Evolutionary conservation across 306 rosid species (phyloP), one percentile per base, ranked within the genome.

Genomic region (Geum urbanum): DNA sequence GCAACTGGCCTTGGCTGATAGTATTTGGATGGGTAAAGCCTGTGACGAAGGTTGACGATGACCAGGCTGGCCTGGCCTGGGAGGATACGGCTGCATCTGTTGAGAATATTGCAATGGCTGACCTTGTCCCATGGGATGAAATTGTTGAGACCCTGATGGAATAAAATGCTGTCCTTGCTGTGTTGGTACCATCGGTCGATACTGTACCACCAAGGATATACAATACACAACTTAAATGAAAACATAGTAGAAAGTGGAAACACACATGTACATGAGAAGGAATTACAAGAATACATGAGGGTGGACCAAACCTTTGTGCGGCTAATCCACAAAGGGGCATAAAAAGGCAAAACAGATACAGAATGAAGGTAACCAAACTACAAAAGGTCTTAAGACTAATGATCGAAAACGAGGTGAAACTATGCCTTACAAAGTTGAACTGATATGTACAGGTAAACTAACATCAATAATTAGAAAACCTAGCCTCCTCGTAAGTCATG

Each of bases 61-160:
- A 73, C 84, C 80, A 7, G 91, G 89, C 67, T 83, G 96, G 76
- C 80, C 76, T 70, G 91, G 99, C 77, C 96, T 87, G 60, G 81
- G 80, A 71, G 84, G 71, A 72, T 88, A 83, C 77, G 88, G 97
- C 78, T 83, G 96, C 95, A 88, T 83, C 51, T 86, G 84, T 82
- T 92, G 98, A 70, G 96, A 83, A 82, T 77, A 94, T 72, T 88
- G 97, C 77, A 83, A 71, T 35, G 84, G 95, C 82, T 87, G 97
- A 76, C 86, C 84, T 81, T 87, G 96, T 56, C 96, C 96, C 55
- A 77, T 80, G 46, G 74, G 89, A 73, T 85, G 94, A 77, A 83
- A 92, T 77, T 90, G 97, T 69, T 83, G 97, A 22, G 96, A 69
- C 72, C 78, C 77, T 55, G 91, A 69, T 7, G 89, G 66, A 55